Evolutionary conservation across 495 filamentous ascomycete genomes (phyloP).

Genomic region (Hypoxylon lenormandii): DNA sequence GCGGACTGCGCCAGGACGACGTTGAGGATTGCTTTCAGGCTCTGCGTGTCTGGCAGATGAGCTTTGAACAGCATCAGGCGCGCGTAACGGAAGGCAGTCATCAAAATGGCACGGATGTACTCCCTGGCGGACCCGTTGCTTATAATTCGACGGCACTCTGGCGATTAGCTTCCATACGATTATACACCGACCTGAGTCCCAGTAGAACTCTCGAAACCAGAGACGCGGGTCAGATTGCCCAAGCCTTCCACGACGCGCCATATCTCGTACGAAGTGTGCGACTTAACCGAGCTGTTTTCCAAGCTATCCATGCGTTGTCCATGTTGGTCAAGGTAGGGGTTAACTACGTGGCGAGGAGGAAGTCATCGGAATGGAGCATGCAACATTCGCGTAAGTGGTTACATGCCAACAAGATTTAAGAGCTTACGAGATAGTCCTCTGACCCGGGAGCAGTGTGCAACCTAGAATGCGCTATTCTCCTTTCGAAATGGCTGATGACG

Average conservation of each 20-base stretch:
- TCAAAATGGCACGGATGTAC: slow-evolving; percentile 55
- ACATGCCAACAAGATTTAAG: neutral
- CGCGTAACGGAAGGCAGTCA: slow-evolving; percentile 54
- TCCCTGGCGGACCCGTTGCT: slow-evolving; percentile 69
- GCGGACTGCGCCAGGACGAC: slow-evolving; percentile 65
- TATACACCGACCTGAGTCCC: slow-evolving; percentile 74
- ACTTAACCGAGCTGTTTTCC: slow-evolving; percentile 70
- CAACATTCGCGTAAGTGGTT: slow-evolving; percentile 70
- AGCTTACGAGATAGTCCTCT: slow-evolving; percentile 8
- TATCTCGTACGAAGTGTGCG: slow-evolving; percentile 68
- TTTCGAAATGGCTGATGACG: slow-evolving; percentile 67
- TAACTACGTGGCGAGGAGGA: slow-evolving; percentile 75
- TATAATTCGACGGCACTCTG: slow-evolving; percentile 76
- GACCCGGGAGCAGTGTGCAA: slow-evolving; percentile 65
- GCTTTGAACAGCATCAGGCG: slow-evolving; percentile 68
- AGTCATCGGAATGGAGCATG: slow-evolving; percentile 77
- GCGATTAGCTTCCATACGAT: slow-evolving; percentile 73
- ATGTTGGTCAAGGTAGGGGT: slow-evolving; percentile 76
- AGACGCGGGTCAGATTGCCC: slow-evolving; percentile 70
- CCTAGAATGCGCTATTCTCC: slow-evolving; percentile 75
- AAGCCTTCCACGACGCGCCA: slow-evolving; percentile 68
- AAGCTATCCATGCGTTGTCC: slow-evolving; percentile 76
- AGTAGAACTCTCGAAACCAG: slow-evolving; percentile 71
- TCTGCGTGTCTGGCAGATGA: slow-evolving; percentile 71
- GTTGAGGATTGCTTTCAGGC: slow-evolving; percentile 70